phyloP scores from a whole-genome alignment of 441 rosid species.

The Erysimum cheiri region DNA sequence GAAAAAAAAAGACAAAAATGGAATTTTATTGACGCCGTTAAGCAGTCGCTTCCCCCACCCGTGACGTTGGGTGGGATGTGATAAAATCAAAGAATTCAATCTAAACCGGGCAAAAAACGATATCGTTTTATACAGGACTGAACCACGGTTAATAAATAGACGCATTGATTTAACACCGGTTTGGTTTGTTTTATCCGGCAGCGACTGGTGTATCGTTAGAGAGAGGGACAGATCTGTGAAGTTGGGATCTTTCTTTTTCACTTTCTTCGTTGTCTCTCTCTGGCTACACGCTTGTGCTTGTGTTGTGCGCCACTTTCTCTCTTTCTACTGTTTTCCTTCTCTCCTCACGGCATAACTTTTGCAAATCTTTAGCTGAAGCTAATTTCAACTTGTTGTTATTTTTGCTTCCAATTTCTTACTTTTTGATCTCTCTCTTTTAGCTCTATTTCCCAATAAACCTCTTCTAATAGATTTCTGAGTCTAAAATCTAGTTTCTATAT shows the following conservation, averaged over 20 bases:
- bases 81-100: background rate
- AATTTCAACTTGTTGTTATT: conserved; percentile 1
- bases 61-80: conserved; percentile 16
- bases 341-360: background rate
- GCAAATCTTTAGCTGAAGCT: conserved; percentile 26
- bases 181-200: conserved; percentile 4
- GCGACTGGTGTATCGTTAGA: conserved; percentile 29
- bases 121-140: background rate
- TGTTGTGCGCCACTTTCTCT: conserved; percentile 43
- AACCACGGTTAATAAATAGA: conserved; percentile 35
- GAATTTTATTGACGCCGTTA: conserved; percentile 24
- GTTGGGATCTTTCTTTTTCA: conserved; percentile 42
- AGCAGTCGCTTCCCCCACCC: conserved; percentile 1
- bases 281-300: conserved; percentile 40
- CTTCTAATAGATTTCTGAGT: conserved; percentile 21
- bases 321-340: conserved; percentile 15
- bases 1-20: conserved; percentile 6
- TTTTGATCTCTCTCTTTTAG: background rate
- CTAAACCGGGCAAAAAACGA: background rate
- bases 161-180: conserved; percentile 36
- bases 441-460: conserved; percentile 26
- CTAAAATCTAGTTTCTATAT: conserved; percentile 36
- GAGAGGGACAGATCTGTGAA: conserved; percentile 42
- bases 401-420: conserved; percentile 10
- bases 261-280: conserved; percentile 36